These are phyloP conservation scores for Tuber borchii DNA, from an alignment of 495 filamentous ascomycete species.

Conservation along the genomic window DNA sequence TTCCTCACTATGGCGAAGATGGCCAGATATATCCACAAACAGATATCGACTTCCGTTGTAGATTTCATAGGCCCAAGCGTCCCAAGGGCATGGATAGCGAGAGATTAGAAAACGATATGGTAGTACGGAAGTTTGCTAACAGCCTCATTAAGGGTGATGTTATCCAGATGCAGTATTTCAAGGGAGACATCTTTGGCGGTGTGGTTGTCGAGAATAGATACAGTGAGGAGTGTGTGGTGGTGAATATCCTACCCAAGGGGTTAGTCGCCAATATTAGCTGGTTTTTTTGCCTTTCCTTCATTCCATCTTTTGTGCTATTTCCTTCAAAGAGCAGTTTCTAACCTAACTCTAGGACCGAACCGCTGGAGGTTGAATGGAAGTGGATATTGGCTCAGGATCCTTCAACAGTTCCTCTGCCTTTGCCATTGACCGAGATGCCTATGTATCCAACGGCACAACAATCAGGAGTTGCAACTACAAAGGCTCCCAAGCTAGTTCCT, in stretches of 20 bases:
- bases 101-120: slow-evolving; percentile 60
- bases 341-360: slow-evolving; percentile 48
- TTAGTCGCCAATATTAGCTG: slow-evolving; percentile 47
- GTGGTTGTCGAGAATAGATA: slow-evolving; percentile 79
- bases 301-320: slow-evolving; percentile 24
- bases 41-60: slow-evolving; percentile 85
- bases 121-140: slow-evolving; percentile 61
- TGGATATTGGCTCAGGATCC: slow-evolving; percentile 64
- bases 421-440: slow-evolving; percentile 37
- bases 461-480: slow-evolving; percentile 52
- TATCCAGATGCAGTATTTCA: slow-evolving; percentile 80
- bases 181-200: slow-evolving; percentile 82
- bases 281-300: background rate
- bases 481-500: slow-evolving; percentile 55
- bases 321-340: slow-evolving; percentile 37
- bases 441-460: slow-evolving; percentile 46
- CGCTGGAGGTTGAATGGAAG: slow-evolving; percentile 69
- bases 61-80: slow-evolving; percentile 83
- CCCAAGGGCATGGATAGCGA: slow-evolving; percentile 62
- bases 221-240: slow-evolving; percentile 63
- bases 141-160: slow-evolving; percentile 66
- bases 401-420: slow-evolving; percentile 57
- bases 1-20: slow-evolving; percentile 84
- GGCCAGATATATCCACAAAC: slow-evolving; percentile 83
- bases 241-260: slow-evolving; percentile 85